Evolutionary conservation across 192 early-diverging fungal species (phyloP), one percentile per base, ranked within the genome.

Genomic region (Coemansia sp.): DNA sequence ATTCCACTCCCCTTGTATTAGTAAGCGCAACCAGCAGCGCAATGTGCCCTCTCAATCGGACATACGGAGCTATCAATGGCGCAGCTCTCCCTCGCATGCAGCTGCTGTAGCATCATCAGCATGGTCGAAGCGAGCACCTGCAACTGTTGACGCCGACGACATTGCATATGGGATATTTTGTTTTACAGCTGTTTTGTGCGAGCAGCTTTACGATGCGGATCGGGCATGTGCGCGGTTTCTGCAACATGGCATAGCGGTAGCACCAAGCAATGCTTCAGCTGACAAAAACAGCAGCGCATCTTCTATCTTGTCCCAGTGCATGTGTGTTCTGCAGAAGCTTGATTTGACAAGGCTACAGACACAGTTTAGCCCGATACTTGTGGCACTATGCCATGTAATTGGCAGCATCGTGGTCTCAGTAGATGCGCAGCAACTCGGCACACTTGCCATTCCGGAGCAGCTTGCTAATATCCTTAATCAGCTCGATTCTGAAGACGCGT

Each of bases 401-500:
- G 69, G 63, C 5, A 40, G 54, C 11, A 14, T 65, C 5, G 30
- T 66, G 23, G 38, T 56, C 0, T 66, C 69, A 5, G 32, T 31
- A 23, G 32, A 34, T 34, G 32, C 10, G 10, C 32, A 34, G 32
- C 32, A 10, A 7, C 32, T 34, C 10, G 32, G 32, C 1, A 34
- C 2, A 34, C 6, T 34, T 34, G 32, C 32, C 10, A 34, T 34
- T 34, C 7, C 10, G 6, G 32, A 34, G 6, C 32, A 34, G 32
- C 32, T 34, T 2, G 32, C 32, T 6, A 6, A 34, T 34, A 34
- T 34, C 32, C 32, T 34, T 28, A 31, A n/a, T 3, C 53, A 39
- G 36, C 63, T 72, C n/a, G 54, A 66, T 21, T 9, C 48, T 18
- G 69, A 72, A 28, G 63, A 72, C 20, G 58, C 63, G 18, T 72